These are phyloP conservation scores for Staphylotrichum tortipilum DNA, from an alignment of 495 filamentous ascomycete species.

Conservation along the genomic window DNA sequence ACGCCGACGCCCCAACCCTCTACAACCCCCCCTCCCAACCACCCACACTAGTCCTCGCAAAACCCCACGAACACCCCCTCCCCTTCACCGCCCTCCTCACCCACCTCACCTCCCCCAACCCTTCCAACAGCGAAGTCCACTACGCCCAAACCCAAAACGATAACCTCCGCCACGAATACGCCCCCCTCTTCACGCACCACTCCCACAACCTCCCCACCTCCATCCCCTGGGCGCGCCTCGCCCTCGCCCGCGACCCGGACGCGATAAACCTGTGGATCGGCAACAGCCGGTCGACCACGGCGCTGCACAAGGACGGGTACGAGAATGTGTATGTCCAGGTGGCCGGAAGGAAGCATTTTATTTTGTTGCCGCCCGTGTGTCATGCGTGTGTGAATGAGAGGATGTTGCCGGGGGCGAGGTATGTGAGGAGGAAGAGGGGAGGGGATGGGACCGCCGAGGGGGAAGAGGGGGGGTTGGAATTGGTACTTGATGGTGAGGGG, in stretches of 20 bases:
- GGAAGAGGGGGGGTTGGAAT: slow-evolving; percentile 11
- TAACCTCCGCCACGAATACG: slow-evolving; percentile 64
- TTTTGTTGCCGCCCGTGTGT: slow-evolving; percentile 57
- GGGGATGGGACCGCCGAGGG: background rate
- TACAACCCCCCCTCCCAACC: slow-evolving; percentile 15
- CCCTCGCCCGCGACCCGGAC: slow-evolving; percentile 51
- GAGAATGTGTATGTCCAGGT: slow-evolving; percentile 75
- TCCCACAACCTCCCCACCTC: too few relatives aligned
- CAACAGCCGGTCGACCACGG: slow-evolving; percentile 52
- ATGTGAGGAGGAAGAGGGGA: slow-evolving; percentile 19
- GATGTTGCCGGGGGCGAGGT: slow-evolving; percentile 42
- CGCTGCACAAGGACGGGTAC: slow-evolving; percentile 70
- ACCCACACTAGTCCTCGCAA: slow-evolving; percentile 43
- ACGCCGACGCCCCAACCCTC: slow-evolving; percentile 51
- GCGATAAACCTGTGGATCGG: slow-evolving; percentile 78
- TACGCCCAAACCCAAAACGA: slow-evolving; percentile 64
- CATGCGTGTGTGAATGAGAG: slow-evolving; percentile 55
- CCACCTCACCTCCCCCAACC: slow-evolving; percentile 24
- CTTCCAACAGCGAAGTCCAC: slow-evolving; percentile 27
- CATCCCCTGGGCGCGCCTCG: slow-evolving; percentile 60
- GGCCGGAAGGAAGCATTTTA: slow-evolving; percentile 59
- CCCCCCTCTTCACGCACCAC: slow-evolving; percentile 45
- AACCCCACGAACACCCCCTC: slow-evolving; percentile 47
- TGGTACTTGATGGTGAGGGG: slow-evolving; percentile 31
- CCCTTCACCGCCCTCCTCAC: slow-evolving; percentile 39